Percentiles rank a stretch among this genome's conserved stretches.
phyloP scores from a whole-genome alignment of 441 rosid genomes.

The Pelargonium fulgidum region DNA sequence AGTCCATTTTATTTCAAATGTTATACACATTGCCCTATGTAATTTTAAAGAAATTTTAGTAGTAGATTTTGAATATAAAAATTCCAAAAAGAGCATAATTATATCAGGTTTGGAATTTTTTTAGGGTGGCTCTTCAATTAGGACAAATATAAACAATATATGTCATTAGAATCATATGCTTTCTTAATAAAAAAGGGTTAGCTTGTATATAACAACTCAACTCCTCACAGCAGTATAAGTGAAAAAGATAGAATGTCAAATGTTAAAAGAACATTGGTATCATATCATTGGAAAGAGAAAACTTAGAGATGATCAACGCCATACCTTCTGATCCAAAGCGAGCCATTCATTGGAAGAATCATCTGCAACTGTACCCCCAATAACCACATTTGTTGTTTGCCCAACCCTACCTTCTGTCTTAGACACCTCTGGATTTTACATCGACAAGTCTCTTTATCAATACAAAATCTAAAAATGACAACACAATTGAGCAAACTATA shows the following conservation, averaged over 20 bases:
- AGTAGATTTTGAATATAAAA: neutral
- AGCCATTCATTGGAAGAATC: slow-evolving; percentile 90
- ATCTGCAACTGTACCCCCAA: slow-evolving; percentile 87
- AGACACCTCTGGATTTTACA: slow-evolving; percentile 60
- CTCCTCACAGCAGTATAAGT: neutral
- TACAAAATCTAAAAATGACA: neutral
- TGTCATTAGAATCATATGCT: neutral
- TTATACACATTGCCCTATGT: neutral
- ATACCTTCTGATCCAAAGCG: slow-evolving; percentile 85
- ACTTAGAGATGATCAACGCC: neutral
- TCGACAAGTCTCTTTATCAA: slow-evolving; percentile 12
- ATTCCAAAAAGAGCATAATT: neutral
- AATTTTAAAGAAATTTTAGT: neutral
- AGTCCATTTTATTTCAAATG: neutral
- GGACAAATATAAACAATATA: neutral
- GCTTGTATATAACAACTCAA: neutral
- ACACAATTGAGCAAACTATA: neutral
- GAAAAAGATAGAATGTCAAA: too few relatives aligned
- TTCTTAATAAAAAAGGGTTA: neutral
- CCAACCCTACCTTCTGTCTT: slow-evolving; percentile 89
- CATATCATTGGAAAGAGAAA: neutral
- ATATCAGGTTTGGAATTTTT: neutral
- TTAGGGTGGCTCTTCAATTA: neutral
- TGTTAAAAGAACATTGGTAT: neutral
- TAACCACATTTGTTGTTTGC: slow-evolving; percentile 80